Evolutionary conservation across 78 protist genomes (phyloP).

Genomic region (Mantamonas sphyraenae): DNA sequence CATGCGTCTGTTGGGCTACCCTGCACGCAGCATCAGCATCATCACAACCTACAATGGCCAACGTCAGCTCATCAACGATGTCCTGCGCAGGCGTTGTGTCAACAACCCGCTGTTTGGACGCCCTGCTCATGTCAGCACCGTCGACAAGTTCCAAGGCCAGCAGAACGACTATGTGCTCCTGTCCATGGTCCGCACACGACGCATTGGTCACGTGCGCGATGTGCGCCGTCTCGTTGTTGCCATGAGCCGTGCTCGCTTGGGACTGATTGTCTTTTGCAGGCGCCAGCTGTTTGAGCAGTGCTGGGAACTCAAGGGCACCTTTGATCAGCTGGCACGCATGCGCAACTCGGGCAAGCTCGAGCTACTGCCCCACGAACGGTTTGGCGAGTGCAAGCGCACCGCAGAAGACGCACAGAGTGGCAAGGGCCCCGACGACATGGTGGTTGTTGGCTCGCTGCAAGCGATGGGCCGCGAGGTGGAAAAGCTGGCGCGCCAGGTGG

Average conservation of each 20-base stretch:
- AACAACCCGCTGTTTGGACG: slow-evolving; percentile 33
- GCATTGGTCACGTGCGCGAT: slow-evolving; percentile 85
- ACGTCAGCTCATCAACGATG: slow-evolving; percentile 53
- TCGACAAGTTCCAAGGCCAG: slow-evolving; percentile 91
- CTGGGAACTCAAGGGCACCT: slow-evolving; percentile 50
- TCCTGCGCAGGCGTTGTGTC: neutral
- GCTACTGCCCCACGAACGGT: too few species aligned
- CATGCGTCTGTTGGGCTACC: slow-evolving; percentile 87
- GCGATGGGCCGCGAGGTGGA: too few species aligned
- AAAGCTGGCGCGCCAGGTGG: too few species aligned
- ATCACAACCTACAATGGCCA: slow-evolving; percentile 95
- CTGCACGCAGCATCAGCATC: slow-evolving; percentile 62
- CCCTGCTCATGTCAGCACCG: slow-evolving; percentile 77
- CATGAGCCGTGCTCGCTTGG: slow-evolving; percentile 89
- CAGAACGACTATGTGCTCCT: slow-evolving; percentile 88
- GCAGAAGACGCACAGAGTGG: too few species aligned
- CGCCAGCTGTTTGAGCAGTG: slow-evolving; percentile 51
- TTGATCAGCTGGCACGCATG: too few species aligned
- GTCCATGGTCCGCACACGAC: slow-evolving; percentile 85
- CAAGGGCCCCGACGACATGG: too few species aligned
- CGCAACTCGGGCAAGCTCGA: too few species aligned
- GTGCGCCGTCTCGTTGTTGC: slow-evolving; percentile 78
- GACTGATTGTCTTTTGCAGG: slow-evolving; percentile 82
- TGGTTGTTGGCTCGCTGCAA: too few species aligned
- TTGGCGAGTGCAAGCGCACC: too few species aligned